Percentiles rank a stretch among this genome's conserved stretches.
phyloP scores from a whole-genome alignment of 176 grass and related monocot species.

The Guadua angustifolia region DNA sequence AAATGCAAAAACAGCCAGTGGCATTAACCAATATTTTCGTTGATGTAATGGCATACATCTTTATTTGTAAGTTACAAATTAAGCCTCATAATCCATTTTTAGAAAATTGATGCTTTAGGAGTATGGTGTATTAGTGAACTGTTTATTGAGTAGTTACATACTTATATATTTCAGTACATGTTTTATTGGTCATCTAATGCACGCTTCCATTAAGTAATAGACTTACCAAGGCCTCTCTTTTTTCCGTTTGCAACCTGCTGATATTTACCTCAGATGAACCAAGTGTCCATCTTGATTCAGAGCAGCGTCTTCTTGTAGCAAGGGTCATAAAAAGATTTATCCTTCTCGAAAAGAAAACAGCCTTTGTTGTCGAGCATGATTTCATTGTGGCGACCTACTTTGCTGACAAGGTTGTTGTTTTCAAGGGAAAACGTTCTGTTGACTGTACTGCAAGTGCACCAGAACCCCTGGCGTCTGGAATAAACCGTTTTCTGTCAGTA shows the following conservation, averaged over 20 bases:
- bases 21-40: too few relatives aligned
- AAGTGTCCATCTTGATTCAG: conserved; percentile 81
- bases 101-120: background rate
- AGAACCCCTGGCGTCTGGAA: conserved; percentile 63
- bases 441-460: conserved; percentile 70
- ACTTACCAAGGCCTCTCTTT: background rate
- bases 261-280: conserved; percentile 83
- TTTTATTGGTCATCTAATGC: background rate
- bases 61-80: background rate
- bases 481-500: conserved; percentile 78
- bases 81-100: background rate
- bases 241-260: conserved; percentile 58
- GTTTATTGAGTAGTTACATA: background rate
- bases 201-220: background rate
- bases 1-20: too few relatives aligned
- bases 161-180: background rate
- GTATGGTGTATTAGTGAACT: background rate
- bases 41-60: too few relatives aligned
- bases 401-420: conserved; percentile 69
- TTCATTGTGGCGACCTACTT: conserved; percentile 82
- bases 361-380: conserved; percentile 76
- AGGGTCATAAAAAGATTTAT: conserved; percentile 83
- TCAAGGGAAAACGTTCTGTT: conserved; percentile 66
- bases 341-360: conserved; percentile 74
- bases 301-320: conserved; percentile 67